Base-by-base conservation (phyloP, 371 early-diverging fungal genomes). In the Batrachochytrium dendrobatidis region DNA sequence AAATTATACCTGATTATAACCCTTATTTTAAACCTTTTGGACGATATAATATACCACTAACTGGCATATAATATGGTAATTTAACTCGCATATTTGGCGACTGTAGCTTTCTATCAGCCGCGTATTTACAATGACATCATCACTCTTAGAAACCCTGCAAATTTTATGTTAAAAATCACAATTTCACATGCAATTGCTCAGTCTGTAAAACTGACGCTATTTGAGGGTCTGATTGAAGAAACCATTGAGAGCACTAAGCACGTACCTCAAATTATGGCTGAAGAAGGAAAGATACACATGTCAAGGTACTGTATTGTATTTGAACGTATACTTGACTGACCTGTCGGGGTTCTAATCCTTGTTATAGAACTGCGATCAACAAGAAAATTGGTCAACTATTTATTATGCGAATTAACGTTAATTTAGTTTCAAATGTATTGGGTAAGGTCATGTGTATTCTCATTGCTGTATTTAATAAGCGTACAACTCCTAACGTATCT, bases 81-180 rank as follows among this genome's bases (percentile, higher is more conserved):
- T 8, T 28, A 28, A 17, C 4, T 8, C 28, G 48, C 8, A 8
- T 46, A 6, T 4, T 4, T 46, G 8, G 0, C 90, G 89, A 62
- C 86, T 89, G 0, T 89, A 91, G 70, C 92, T 87, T n/a, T 84
- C 90, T 63, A 88, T 89, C 29, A 95, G 91, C 69, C 79, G 18
- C 63, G 78, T 2, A 79, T 81, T 20, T 81, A 66, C 60, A 81
- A 81, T 61, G 82, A 81, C 58, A 76, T 81, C 58, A 76, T 81
- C 53, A 75, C 79, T 1, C 61, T 77, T 22, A 71, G 55, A 22
- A 60, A 56, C n/a, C 54, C 57, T 39, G 59, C 51, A 2, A 44
- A 65, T 34, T 94, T 86, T 24, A 66, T 76, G 67, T 68, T 75
- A 34, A 80, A 76, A 52, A 61, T 80, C 25, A 72, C 79, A 4